These are phyloP conservation scores for Bipolaris bicolor DNA, from an alignment of 2,329 filamentous ascomycete genomes.

Conservation along the genomic window DNA sequence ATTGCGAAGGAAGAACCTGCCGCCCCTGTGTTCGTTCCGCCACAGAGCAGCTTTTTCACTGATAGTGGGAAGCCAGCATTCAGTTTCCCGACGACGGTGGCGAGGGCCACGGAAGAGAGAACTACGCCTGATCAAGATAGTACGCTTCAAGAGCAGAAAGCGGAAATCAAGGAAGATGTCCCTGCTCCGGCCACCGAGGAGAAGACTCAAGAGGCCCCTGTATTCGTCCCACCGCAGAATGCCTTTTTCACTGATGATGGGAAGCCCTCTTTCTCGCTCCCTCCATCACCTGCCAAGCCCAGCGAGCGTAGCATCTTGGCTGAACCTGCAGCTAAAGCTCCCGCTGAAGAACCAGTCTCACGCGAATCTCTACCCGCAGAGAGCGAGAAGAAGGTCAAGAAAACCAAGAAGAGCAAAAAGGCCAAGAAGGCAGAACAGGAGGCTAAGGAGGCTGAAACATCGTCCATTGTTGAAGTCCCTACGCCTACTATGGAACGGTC, in stretches of 20 bases:
- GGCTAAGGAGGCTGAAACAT: constrained; percentile 20
- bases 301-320: not conserved
- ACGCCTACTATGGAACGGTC: constrained; percentile 11
- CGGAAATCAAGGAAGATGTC: not conserved
- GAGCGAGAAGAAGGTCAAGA: constrained; percentile 36
- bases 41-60: constrained; percentile 11
- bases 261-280: constrained; percentile 4
- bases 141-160: not conserved
- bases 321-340: constrained; percentile 4
- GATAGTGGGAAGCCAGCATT: constrained; percentile 14
- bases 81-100: not conserved
- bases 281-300: constrained; percentile 1
- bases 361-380: constrained; percentile 12
- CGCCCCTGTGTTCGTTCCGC: not conserved
- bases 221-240: not conserved
- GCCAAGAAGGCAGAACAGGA: constrained; percentile 34
- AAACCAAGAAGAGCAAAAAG: constrained; percentile 35
- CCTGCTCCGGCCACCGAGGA: not conserved
- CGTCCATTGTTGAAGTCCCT: constrained; percentile 10
- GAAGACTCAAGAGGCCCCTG: not conserved
- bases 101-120: not conserved
- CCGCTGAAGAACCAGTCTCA: constrained; percentile 17
- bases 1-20: not conserved
- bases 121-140: not conserved
- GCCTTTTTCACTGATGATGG: constrained; percentile 1